Base-by-base conservation (phyloP, 2,329 filamentous ascomycete genomes). In the Exophiala calicioides region DNA sequence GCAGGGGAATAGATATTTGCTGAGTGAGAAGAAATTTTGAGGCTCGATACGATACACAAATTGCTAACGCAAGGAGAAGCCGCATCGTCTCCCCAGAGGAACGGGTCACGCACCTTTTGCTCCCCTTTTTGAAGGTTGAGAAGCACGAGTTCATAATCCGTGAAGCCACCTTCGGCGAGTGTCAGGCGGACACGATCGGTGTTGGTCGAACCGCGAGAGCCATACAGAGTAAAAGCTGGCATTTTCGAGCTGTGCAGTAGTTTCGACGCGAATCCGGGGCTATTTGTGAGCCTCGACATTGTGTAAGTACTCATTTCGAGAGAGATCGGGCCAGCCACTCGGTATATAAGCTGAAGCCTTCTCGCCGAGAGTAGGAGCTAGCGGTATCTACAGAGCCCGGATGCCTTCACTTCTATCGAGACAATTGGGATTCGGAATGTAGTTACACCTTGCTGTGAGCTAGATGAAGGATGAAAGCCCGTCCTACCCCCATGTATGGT, bases 181-280 rank as follows among this genome's bases (percentile, higher is more conserved):
- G 68, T 69, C 45, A 71, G 57, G 41, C 65, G 68, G 44, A 73
- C 68, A 49, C 69, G 68, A 47, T 72, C 68, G 9, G 68, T 70
- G 57, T 71, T 71, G 33, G 65, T 67, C 50, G 70, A 71, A 36
- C 67, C 65, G 43, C 62, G 67, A 49, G 63, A 57, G 47, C 66
- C 66, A 52, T 71, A 71, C 1, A 73, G 62, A 55, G 66, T 72
- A 50, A 72, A 72, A 37, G 66, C 67, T 37, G 68, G 64, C 69
- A 71, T 72, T 58, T 64, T 71, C 13, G 58, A 63, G 42, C 23
- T 51, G 45, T 60, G 49, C n/a, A 63, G 44, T 35, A 61, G 26
- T 58, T 58, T 64, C 13, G 62, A 65, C 18, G 55, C 29, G 43
- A 65, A 47, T 55, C 42, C 15, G 21, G 51, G 38, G 35, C 38